Evolutionary conservation across 164 flowering plant species (phyloP).

Genomic region (Hamamelis virginiana): DNA sequence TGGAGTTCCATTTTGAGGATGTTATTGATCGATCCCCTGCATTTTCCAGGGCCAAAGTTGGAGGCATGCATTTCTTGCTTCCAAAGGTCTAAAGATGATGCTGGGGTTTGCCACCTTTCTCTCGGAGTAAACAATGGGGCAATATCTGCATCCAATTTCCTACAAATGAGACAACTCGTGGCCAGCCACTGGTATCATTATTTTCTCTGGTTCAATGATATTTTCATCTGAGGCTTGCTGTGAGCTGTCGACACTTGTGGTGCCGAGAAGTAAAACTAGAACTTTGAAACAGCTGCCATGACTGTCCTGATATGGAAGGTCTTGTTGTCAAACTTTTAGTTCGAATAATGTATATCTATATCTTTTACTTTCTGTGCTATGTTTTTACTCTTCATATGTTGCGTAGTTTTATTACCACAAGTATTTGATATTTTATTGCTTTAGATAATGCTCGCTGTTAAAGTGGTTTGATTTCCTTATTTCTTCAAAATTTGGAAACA

Average conservation of each 20-base stretch:
- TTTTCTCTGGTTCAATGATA: slow-evolving; percentile 4
- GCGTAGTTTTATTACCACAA: neutral
- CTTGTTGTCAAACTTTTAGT: slow-evolving; percentile 6
- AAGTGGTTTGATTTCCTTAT: neutral
- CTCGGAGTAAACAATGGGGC: slow-evolving; percentile 26
- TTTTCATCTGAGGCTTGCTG: slow-evolving; percentile 27
- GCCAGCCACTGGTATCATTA: slow-evolving; percentile 11
- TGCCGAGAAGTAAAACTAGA: slow-evolving; percentile 20
- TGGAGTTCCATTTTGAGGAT: slow-evolving; percentile 23
- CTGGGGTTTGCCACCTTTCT: slow-evolving; percentile 39
- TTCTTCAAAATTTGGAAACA: neutral
- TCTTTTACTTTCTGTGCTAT: neutral
- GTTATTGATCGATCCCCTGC: slow-evolving; percentile 55
- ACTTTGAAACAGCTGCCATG: slow-evolving; percentile 13
- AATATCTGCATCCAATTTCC: slow-evolving; percentile 31
- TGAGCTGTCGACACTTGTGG: slow-evolving; percentile 16
- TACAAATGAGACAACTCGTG: slow-evolving; percentile 20
- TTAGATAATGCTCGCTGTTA: neutral
- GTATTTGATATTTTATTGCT: neutral
- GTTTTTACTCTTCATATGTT: neutral
- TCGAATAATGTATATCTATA: neutral
- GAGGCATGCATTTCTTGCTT: slow-evolving; percentile 62
- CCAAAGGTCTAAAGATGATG: slow-evolving; percentile 56
- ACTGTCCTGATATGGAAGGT: slow-evolving; percentile 21
- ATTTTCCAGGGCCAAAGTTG: slow-evolving; percentile 68